phyloP scores from a whole-genome alignment of 2,329 filamentous ascomycete genomes.

The Xylariaceae sp. region DNA sequence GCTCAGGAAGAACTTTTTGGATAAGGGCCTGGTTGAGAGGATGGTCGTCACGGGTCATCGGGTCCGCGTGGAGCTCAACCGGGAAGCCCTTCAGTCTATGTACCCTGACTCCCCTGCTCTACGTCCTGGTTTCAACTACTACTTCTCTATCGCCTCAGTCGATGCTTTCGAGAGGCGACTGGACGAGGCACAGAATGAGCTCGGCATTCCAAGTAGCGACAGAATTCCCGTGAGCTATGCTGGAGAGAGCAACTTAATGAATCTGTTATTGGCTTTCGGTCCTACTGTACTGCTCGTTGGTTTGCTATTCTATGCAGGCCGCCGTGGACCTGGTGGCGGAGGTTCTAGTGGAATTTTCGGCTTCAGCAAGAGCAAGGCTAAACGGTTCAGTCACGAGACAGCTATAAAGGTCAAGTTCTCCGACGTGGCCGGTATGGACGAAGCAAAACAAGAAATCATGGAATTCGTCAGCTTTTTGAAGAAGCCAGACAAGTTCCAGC shows the following conservation, averaged over 20 bases:
- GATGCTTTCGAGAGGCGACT: conserved; percentile 90
- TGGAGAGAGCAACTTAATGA: conserved; percentile 75
- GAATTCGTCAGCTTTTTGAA: conserved; percentile 98
- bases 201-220: conserved; percentile 84
- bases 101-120: conserved; percentile 77
- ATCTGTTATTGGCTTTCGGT: conserved; percentile 77
- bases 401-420: conserved; percentile 96
- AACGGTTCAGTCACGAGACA: conserved; percentile 96
- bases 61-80: conserved; percentile 81
- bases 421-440: conserved; percentile 97
- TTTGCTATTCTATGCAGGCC: conserved; percentile 78
- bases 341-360: conserved; percentile 86
- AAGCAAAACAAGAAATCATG: conserved; percentile 98
- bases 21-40: conserved; percentile 95
- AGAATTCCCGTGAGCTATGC: conserved; percentile 92
- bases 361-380: conserved; percentile 93
- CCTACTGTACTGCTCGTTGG: conserved; percentile 88
- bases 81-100: conserved; percentile 71
- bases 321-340: conserved; percentile 70
- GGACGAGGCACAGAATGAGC: conserved; percentile 85
- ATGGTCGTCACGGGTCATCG: conserved; percentile 78
- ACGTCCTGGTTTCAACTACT: conserved; percentile 78
- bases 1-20: conserved; percentile 88
- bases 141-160: conserved; percentile 93
- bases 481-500: conserved; percentile 89